phyloP scores from a whole-genome alignment of 2,329 filamentous ascomycete species.

The Aspergillus fijiensis region DNA sequence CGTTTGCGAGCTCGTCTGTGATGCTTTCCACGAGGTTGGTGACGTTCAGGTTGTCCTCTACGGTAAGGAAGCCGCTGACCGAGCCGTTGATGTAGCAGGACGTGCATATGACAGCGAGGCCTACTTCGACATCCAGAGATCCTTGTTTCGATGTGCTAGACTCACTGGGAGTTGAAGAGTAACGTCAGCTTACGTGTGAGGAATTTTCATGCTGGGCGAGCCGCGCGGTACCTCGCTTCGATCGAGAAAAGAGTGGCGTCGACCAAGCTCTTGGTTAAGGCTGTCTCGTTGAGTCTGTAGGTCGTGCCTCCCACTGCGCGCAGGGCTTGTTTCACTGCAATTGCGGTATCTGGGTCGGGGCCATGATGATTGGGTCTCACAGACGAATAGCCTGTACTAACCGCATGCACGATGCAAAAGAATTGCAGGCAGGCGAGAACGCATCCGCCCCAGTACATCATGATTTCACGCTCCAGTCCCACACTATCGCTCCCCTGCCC shows the following conservation, averaged over 20 bases:
- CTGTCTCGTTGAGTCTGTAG: constrained; percentile 1
- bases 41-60: constrained; percentile 1
- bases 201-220: too few relatives aligned
- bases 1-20: constrained; percentile 1
- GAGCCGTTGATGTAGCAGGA: constrained; percentile 11
- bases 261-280: constrained; percentile 4
- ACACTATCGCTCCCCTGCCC: too few relatives aligned
- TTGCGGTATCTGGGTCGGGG: not conserved
- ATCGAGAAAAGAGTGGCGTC: constrained; percentile 7
- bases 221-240: not conserved
- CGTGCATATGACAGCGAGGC: constrained; percentile 4
- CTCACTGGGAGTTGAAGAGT: not conserved
- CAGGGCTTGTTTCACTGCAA: constrained; percentile 7
- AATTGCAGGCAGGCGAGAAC: not conserved
- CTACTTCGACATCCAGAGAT: not conserved
- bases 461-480: too few relatives aligned
- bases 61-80: constrained; percentile 1
- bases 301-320: not conserved
- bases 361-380: not conserved
- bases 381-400: not conserved
- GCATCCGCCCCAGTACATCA: not conserved
- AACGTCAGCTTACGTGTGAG: not conserved
- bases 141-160: not conserved
- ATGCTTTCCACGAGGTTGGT: not conserved
- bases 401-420: not conserved